phyloP scores from a whole-genome alignment of 208 protist genomes.

The Trypanosoma lewisi region DNA sequence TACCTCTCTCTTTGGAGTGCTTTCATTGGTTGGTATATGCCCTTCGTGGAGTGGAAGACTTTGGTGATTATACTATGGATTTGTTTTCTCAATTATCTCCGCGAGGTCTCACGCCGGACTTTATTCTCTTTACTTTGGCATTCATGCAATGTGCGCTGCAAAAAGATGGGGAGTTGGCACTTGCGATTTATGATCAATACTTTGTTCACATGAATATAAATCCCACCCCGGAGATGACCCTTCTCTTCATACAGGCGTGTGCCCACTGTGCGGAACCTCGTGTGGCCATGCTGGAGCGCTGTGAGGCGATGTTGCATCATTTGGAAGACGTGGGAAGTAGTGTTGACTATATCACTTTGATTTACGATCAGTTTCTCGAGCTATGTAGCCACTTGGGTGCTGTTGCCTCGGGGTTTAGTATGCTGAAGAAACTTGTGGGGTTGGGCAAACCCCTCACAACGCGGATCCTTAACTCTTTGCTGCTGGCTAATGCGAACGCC shows the following conservation, averaged over 20 bases:
- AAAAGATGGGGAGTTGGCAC: slow-evolving; percentile 71
- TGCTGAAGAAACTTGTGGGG: slow-evolving; percentile 69
- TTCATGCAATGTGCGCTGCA: slow-evolving; percentile 81
- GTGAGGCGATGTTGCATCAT: slow-evolving; percentile 51
- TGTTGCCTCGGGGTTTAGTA: slow-evolving; percentile 64
- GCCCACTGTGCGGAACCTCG: slow-evolving; percentile 48
- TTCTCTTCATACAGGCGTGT: slow-evolving; percentile 79
- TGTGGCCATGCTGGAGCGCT: slow-evolving; percentile 54
- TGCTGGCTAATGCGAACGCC: slow-evolving; percentile 81
- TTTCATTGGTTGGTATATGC: slow-evolving; percentile 82
- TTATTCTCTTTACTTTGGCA: slow-evolving; percentile 70
- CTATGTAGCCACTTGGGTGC: slow-evolving; percentile 74
- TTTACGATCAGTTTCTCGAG: slow-evolving; percentile 86
- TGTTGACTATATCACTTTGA: slow-evolving; percentile 45
- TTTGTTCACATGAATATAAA: slow-evolving; percentile 64
- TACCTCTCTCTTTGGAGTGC: slow-evolving; percentile 63
- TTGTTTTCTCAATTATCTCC: slow-evolving; percentile 61
- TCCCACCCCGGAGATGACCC: slow-evolving; percentile 81
- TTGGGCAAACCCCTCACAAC: slow-evolving; percentile 80
- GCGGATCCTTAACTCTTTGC: slow-evolving; percentile 78
- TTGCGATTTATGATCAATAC: slow-evolving; percentile 71
- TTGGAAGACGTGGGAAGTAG: slow-evolving; percentile 70
- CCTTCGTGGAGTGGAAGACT: slow-evolving; percentile 54
- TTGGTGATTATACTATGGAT: slow-evolving; percentile 80
- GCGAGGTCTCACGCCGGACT: slow-evolving; percentile 76